Evolutionary conservation across 148 eudicot genomes (phyloP), one percentile per base, ranked within the genome.

Genomic region (Suaeda aralocaspica): DNA sequence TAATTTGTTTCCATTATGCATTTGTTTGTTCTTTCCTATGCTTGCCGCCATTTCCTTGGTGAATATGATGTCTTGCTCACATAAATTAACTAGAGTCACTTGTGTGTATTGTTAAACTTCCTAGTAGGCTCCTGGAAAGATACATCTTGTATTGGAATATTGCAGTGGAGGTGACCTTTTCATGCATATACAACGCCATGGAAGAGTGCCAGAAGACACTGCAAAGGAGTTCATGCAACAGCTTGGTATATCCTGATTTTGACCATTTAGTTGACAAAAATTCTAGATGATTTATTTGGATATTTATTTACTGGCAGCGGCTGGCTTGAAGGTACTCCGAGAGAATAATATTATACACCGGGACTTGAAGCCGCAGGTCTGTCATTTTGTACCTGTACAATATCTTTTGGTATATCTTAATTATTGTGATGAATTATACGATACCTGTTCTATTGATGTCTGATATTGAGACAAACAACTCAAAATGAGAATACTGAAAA

Each of bases 121-220:
- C 74, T 52, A 69, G 42, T 76, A 93, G 98, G 98, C 83, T 74
- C 82, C 89, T 65, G 98, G 96, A 76, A 88, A 88, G 85, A 87
- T 93, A 72, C 91, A 93, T 82, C 86, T 93, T 66, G 85, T 93
- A 48, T 79, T 93, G 80, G 98, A 93, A 84, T 93, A 80, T 67
- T 93, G 98, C 79, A 87, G 84, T 82, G 98, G 98, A 36, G 98
- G 98, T 41, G 98, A 93, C 69, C 90, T 93, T 72, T 88, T 79
- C 18, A 80, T 85, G 84, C 85, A 84, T 76, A 87, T 93, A 76
- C 92, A 81, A 65, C 90, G 88, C 46, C 89, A 85, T 69, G 94
- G 94, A 78, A 85, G 85, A 85, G 85, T 93, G 39, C 79, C 88
- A 30, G 96, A 90, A 82, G 87, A 77, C 60, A 93, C 87, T 68